Percentiles rank a stretch among this genome's conserved stretches.
Conservation (phyloP, 352 stramenopile genomes). For the Phytopythium oedochilum region DNA sequence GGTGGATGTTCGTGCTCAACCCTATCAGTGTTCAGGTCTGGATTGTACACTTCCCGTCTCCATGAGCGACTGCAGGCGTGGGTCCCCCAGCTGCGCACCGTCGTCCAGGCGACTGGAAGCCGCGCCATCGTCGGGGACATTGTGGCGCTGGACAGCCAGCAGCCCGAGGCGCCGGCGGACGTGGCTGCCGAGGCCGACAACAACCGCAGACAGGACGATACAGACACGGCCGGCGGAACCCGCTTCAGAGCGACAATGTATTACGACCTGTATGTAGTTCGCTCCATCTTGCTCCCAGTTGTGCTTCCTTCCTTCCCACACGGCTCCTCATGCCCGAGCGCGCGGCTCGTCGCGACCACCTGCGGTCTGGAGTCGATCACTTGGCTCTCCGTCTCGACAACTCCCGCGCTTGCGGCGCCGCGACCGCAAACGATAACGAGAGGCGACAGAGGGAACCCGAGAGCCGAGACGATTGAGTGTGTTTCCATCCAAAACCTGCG, state of each 20-base stretch:
- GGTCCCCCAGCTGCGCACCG: constrained; percentile 30
- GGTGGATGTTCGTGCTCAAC: constrained; percentile 73
- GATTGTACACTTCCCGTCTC: constrained; percentile 55
- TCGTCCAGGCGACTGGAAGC: constrained; percentile 29
- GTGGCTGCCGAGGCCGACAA: background rate
- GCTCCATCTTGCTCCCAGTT: constrained; percentile 6
- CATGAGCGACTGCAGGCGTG: constrained; percentile 30
- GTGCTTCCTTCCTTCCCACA: too few relatives aligned
- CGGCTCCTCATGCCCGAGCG: too few relatives aligned
- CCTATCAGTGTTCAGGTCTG: constrained; percentile 46
- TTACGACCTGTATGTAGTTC: constrained; percentile 58
- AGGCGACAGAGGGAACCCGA: background rate
- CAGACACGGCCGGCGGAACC: constrained; percentile 51
- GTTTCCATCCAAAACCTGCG: constrained; percentile 4
- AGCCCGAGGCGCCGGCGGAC: background rate
- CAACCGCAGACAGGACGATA: background rate
- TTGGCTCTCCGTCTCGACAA: too few relatives aligned
- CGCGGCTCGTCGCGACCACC: too few relatives aligned
- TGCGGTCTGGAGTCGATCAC: too few relatives aligned
- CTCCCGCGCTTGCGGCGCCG: too few relatives aligned
- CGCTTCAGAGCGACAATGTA: constrained; percentile 76
- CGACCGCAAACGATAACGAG: constrained; percentile 1
- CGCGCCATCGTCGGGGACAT: constrained; percentile 37
- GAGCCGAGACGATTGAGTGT: constrained; percentile 1
- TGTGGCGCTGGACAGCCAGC: constrained; percentile 12